phyloP scores from a whole-genome alignment of 73 alveolate species.

The Tetrahymena elliotti region DNA sequence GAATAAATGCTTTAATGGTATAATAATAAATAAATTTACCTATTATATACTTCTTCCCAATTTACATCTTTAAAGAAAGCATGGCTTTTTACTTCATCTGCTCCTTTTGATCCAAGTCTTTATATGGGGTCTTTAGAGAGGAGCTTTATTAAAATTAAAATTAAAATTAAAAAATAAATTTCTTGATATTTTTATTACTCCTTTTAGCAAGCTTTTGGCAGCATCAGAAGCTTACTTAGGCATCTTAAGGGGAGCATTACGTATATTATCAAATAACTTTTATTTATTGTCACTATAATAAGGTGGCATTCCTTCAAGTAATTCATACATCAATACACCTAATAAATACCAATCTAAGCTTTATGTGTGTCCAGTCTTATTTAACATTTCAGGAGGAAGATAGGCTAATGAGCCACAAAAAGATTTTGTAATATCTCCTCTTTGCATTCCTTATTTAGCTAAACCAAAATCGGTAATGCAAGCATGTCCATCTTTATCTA shows the following conservation, averaged over 20 bases:
- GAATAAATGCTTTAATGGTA: neutral
- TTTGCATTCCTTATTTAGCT: conserved; percentile 3
- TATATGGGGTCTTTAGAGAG: conserved; percentile 78
- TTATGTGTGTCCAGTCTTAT: conserved; percentile 4
- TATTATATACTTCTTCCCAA: conserved; percentile 60
- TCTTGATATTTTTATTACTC: neutral
- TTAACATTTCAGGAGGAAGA: conserved; percentile 42
- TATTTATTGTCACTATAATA: conserved; percentile 38
- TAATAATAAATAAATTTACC: neutral
- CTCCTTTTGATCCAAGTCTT: conserved; percentile 85
- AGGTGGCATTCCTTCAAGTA: conserved; percentile 45
- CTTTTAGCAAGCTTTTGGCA: conserved; percentile 46
- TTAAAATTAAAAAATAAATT: neutral
- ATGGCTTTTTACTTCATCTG: conserved; percentile 68
- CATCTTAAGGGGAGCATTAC: conserved; percentile 51
- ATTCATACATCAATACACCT: conserved; percentile 41
- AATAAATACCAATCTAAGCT: conserved; percentile 29
- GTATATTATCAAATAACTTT: conserved; percentile 57
- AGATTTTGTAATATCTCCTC: conserved; percentile 10
- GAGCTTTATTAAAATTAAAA: conserved; percentile 26
- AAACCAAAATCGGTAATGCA: conserved; percentile 17
- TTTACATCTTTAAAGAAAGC: conserved; percentile 61
- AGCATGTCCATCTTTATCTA: conserved; percentile 21
- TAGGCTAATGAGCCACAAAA: conserved; percentile 41
- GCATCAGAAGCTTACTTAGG: conserved; percentile 54